phyloP scores from a whole-genome alignment of 1,284 basidiomycete species.

The Meripilus lineatus region DNA sequence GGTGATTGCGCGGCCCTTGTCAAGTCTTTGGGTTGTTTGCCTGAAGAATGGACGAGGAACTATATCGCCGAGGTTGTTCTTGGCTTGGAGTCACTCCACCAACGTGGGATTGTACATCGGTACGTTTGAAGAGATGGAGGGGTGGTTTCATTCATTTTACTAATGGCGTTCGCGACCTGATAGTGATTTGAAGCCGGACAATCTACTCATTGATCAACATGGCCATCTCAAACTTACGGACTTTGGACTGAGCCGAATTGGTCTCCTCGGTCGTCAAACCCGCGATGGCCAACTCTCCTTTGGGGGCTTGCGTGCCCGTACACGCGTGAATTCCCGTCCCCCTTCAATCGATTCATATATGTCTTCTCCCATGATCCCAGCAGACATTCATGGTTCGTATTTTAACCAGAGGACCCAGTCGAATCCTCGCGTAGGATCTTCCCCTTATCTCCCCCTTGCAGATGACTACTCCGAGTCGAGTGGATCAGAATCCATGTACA shows the following conservation, averaged over 20 bases:
- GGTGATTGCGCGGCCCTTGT: constrained; percentile 97
- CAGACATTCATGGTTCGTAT: constrained; percentile 66
- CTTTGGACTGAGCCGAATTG: constrained; percentile 96
- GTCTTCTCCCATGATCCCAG: constrained; percentile 62
- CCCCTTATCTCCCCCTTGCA: constrained; percentile 61
- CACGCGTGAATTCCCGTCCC: constrained; percentile 65
- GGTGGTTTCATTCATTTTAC: constrained; percentile 9
- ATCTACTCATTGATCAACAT: constrained; percentile 92
- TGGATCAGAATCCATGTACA: constrained; percentile 72
- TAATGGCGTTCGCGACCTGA: background rate
- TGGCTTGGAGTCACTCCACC: constrained; percentile 93
- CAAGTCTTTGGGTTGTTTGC: constrained; percentile 90
- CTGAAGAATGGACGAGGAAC: constrained; percentile 95
- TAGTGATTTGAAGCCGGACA: constrained; percentile 98
- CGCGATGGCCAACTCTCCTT: constrained; percentile 59
- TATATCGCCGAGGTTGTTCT: constrained; percentile 96
- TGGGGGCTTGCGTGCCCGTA: constrained; percentile 41
- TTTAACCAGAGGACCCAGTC: constrained; percentile 64
- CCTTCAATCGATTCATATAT: constrained; percentile 83
- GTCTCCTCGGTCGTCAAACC: constrained; percentile 94
- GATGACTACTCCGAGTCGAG: constrained; percentile 85
- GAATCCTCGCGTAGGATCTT: constrained; percentile 52
- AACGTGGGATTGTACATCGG: constrained; percentile 95
- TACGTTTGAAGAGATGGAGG: constrained; percentile 42
- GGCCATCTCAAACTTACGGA: constrained; percentile 98